A percentile compares a stretch with the other conserved stretches of the same genome.
These are phyloP conservation scores for Albizia julibrissin DNA, from an alignment of 306 rosid genomes.

Conservation along the genomic window DNA sequence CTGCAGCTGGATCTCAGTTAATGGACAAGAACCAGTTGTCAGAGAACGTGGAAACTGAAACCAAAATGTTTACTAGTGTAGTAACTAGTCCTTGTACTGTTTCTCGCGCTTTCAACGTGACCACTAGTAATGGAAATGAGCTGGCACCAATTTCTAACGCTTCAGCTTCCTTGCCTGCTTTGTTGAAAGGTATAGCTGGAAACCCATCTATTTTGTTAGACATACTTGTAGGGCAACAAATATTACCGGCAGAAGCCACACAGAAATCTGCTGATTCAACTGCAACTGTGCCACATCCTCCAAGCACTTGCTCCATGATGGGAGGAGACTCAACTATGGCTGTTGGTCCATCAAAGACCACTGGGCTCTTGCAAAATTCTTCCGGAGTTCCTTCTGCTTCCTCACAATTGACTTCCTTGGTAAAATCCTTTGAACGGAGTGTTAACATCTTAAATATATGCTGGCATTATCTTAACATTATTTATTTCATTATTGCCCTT, in stretches of 20 bases:
- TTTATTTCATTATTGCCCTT: constrained; percentile 16
- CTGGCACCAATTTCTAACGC: constrained; percentile 37
- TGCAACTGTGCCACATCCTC: constrained; percentile 23
- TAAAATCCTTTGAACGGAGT: constrained; percentile 43
- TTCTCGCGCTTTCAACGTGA: constrained; percentile 33
- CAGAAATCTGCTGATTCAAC: constrained; percentile 55
- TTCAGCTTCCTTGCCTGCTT: constrained; percentile 54
- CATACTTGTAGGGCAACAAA: constrained; percentile 61
- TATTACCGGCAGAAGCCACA: constrained; percentile 56
- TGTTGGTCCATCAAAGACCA: constrained; percentile 47
- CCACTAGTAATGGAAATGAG: constrained; percentile 50
- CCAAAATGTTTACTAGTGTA: constrained; percentile 37
- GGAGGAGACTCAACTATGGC: constrained; percentile 53
- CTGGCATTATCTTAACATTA: constrained; percentile 19
- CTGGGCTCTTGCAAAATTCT: constrained; percentile 56
- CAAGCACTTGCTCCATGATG: constrained; percentile 37
- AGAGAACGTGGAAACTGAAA: constrained; percentile 51
- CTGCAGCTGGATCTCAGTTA: constrained; percentile 48
- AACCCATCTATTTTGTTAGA: constrained; percentile 76
- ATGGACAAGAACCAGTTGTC: constrained; percentile 47
- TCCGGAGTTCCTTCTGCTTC: constrained; percentile 50
- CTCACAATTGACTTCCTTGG: constrained; percentile 55
- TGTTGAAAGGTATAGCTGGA: constrained; percentile 68
- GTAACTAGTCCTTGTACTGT: constrained; percentile 37
- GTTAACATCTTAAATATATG: background rate